Conservation (phyloP, 2,329 filamentous ascomycete genomes). For the Acrodontium crateriforme region DNA sequence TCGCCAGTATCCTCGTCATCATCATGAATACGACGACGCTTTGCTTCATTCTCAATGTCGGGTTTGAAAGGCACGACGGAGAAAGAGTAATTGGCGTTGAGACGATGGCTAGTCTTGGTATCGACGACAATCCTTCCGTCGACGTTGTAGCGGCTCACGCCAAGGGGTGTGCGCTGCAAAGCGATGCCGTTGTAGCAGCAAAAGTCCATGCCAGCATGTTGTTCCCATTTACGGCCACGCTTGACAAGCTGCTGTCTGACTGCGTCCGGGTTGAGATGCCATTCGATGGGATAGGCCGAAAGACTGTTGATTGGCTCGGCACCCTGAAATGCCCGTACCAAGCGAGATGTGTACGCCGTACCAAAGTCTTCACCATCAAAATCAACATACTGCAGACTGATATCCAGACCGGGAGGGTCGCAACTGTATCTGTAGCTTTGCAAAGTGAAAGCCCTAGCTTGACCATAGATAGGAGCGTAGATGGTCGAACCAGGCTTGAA, state of each 20-base stretch:
- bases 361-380: constrained; percentile 22
- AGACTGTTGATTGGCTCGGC: constrained; percentile 12
- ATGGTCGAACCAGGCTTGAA: constrained; percentile 24
- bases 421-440: constrained; percentile 16
- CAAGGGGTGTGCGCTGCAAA: constrained; percentile 7
- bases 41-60: constrained; percentile 8
- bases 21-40: constrained; percentile 8
- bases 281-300: constrained; percentile 13
- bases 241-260: constrained; percentile 11
- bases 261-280: constrained; percentile 7
- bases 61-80: constrained; percentile 11
- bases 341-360: constrained; percentile 4
- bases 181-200: constrained; percentile 14
- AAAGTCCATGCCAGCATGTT: constrained; percentile 17
- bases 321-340: constrained; percentile 11
- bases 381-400: constrained; percentile 17
- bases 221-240: constrained; percentile 14
- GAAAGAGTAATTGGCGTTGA: constrained; percentile 14
- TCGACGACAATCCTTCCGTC: constrained; percentile 18
- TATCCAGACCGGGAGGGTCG: constrained; percentile 12
- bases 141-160: constrained; percentile 12
- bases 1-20: constrained; percentile 10
- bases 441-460: constrained; percentile 18
- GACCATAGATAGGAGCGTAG: constrained; percentile 17
- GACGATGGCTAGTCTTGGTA: constrained; percentile 17